Conservation (phyloP, 176 grass and related monocot species). For the Triticum urartu region DNA sequence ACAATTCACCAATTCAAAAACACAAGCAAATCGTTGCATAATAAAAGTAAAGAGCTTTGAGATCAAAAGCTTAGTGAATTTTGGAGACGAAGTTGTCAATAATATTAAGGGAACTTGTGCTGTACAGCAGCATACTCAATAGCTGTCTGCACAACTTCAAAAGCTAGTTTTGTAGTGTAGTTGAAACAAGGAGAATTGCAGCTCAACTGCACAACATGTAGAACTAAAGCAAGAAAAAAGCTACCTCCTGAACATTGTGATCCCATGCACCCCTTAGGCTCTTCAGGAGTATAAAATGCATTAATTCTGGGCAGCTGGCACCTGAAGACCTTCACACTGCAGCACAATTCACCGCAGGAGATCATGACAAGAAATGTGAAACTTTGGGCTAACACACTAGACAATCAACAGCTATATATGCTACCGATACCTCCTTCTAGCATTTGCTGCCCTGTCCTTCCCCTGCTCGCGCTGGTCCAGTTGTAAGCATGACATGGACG, state of each 20-base stretch:
- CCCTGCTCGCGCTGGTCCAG: conserved; percentile 83
- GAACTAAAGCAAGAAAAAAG: conserved; percentile 8
- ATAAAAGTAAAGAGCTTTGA: neutral
- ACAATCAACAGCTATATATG: neutral
- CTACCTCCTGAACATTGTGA: conserved; percentile 64
- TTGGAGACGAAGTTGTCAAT: neutral
- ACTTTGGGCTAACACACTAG: neutral
- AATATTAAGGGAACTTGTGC: neutral
- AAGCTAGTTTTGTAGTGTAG: neutral
- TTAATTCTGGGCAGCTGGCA: conserved; percentile 72
- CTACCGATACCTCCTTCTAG: conserved; percentile 56
- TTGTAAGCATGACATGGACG: conserved; percentile 72
- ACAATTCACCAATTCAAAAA: neutral
- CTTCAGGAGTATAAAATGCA: conserved; percentile 59
- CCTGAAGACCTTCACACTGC: conserved; percentile 82
- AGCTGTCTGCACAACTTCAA: neutral
- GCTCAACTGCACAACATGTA: neutral
- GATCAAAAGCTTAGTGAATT: neutral
- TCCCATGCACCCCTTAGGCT: conserved; percentile 16
- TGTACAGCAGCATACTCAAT: neutral
- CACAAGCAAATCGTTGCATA: neutral
- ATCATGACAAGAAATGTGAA: conserved; percentile 32
- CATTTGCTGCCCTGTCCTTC: conserved; percentile 51
- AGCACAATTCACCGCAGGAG: conserved; percentile 7
- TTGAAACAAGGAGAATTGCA: neutral